phyloP scores from a whole-genome alignment of 2,329 filamentous ascomycete species.

The Diplodia mutila region DNA sequence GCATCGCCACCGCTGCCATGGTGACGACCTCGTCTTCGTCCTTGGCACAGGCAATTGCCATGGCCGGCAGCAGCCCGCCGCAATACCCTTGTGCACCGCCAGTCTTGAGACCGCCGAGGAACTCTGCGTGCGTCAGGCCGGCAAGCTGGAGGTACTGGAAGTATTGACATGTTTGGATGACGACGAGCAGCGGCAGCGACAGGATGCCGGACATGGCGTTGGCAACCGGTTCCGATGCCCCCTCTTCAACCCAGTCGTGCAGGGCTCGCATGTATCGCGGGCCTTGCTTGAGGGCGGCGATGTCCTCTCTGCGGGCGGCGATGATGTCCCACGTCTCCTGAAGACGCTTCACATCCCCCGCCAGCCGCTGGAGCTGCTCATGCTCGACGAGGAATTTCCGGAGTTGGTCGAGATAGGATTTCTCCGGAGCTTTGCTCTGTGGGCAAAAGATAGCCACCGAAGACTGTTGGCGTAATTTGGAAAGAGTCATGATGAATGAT shows the following conservation, averaged over 20 bases:
- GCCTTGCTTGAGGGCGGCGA: background rate
- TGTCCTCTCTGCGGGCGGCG: background rate
- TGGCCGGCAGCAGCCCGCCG: conserved; percentile 25
- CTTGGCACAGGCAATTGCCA: conserved; percentile 29
- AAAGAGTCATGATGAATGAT: background rate
- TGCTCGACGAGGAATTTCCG: conserved; percentile 29
- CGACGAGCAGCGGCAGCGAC: conserved; percentile 30
- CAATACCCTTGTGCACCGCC: conserved; percentile 32
- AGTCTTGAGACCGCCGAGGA: conserved; percentile 25
- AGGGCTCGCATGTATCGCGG: conserved; percentile 22
- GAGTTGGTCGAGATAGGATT: conserved; percentile 30
- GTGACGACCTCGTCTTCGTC: conserved; percentile 30
- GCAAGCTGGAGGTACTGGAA: conserved; percentile 31
- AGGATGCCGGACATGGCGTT: conserved; percentile 29
- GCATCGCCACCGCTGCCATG: conserved; percentile 27
- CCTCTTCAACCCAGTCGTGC: conserved; percentile 29
- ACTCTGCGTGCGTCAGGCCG: conserved; percentile 27
- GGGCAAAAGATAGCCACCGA: conserved; percentile 33
- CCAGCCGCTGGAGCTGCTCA: background rate
- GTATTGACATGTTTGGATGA: conserved; percentile 33
- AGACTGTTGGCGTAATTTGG: background rate
- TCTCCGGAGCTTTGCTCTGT: conserved; percentile 32
- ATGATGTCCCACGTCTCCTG: background rate
- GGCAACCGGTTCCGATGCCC: conserved; percentile 29
- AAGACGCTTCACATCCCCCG: background rate